These are phyloP conservation scores for Nannochloropsis granulata DNA, from an alignment of 108 stramenopile species.

Conservation along the genomic window DNA sequence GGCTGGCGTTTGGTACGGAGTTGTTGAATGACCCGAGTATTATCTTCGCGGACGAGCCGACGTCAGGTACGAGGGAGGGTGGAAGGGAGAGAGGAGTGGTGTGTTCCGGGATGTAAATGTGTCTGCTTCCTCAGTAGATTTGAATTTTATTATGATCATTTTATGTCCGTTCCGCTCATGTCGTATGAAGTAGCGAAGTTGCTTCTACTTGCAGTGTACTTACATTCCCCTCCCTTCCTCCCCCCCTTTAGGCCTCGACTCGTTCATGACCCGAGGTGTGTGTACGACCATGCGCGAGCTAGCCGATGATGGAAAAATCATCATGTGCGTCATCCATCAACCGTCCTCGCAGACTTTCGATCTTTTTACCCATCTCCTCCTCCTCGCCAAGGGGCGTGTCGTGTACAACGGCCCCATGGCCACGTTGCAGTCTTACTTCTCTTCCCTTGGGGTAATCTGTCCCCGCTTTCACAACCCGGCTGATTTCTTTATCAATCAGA, in stretches of 20 bases:
- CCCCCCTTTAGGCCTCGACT: conserved; percentile 39
- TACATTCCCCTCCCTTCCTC: too few relatives aligned
- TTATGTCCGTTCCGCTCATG: too few relatives aligned
- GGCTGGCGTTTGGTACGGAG: conserved; percentile 35
- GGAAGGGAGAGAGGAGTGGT: too few relatives aligned
- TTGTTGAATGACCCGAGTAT: conserved; percentile 32
- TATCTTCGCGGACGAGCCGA: conserved; percentile 47
- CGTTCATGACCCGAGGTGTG: conserved; percentile 41
- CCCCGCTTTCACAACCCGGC: not conserved
- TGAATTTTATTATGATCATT: too few relatives aligned
- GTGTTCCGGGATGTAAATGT: too few relatives aligned
- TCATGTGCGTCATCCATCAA: conserved; percentile 33
- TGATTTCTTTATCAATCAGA: not conserved
- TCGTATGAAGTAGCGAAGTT: too few relatives aligned
- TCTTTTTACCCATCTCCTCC: conserved; percentile 9
- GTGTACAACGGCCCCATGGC: conserved; percentile 4
- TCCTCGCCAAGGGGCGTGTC: conserved; percentile 4
- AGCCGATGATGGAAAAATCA: conserved; percentile 20
- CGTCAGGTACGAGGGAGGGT: conserved; percentile 4
- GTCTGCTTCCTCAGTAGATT: too few relatives aligned
- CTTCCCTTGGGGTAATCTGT: not conserved
- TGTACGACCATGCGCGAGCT: conserved; percentile 41
- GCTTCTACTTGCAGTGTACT: too few relatives aligned
- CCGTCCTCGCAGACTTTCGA: conserved; percentile 16
- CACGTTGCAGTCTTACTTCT: not conserved